phyloP scores from a whole-genome alignment of 1,139 yeast genomes.

The Oligophagozyma castellii region DNA sequence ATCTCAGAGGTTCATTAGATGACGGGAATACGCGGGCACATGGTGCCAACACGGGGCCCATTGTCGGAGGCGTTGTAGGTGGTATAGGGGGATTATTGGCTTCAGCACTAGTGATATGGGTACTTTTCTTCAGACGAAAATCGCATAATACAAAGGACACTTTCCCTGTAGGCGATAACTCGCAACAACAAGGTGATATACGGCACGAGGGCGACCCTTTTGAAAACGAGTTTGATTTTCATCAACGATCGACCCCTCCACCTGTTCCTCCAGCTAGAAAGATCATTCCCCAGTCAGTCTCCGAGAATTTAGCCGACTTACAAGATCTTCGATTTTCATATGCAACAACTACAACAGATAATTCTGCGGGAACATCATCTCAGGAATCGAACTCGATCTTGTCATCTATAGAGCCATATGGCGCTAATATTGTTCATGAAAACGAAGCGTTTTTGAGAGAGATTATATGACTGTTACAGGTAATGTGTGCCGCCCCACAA shows the following conservation, averaged over 20 bases:
- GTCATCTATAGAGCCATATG: conserved; percentile 3
- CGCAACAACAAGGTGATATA: not conserved
- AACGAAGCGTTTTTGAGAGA: conserved; percentile 8
- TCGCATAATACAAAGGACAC: conserved; percentile 1
- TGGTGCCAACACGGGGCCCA: conserved; percentile 5
- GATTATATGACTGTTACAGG: conserved; percentile 6
- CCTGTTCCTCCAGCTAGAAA: conserved; percentile 5
- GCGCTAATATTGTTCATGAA: not conserved
- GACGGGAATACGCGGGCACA: conserved; percentile 2
- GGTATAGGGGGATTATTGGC: conserved; percentile 8
- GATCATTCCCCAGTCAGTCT: not conserved
- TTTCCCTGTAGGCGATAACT: not conserved
- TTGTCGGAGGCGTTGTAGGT: conserved; percentile 12
- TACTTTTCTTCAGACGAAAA: conserved; percentile 3
- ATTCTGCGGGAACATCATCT: conserved; percentile 4
- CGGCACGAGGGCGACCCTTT: conserved; percentile 7
- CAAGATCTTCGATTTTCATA: conserved; percentile 5
- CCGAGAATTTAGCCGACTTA: not conserved
- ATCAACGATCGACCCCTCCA: conserved; percentile 5
- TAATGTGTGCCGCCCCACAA: too few species aligned
- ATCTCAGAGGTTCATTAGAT: conserved; percentile 11
- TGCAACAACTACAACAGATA: conserved; percentile 5
- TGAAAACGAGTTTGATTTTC: conserved; percentile 12
- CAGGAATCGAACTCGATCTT: conserved; percentile 4
- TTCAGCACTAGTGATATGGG: conserved; percentile 5